These are phyloP conservation scores for Pyrenophora teres DNA, from an alignment of 2,329 filamentous ascomycete species.

Conservation along the genomic window DNA sequence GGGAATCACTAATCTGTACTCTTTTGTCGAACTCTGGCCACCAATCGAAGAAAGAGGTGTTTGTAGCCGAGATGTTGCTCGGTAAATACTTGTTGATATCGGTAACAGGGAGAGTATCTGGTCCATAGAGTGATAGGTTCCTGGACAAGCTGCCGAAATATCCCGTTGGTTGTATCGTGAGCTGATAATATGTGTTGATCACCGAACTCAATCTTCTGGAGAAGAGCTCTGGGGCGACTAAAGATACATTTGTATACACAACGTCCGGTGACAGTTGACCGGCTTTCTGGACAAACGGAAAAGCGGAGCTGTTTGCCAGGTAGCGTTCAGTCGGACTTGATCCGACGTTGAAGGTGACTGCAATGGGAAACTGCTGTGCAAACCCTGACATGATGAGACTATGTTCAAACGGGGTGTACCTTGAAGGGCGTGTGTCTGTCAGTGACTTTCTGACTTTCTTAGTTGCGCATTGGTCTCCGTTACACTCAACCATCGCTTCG, in stretches of 20 bases:
- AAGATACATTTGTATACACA: constrained; percentile 21
- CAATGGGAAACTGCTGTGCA: constrained; percentile 19
- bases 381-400: constrained; percentile 5
- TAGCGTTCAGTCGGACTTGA: constrained; percentile 34
- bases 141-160: constrained; percentile 29
- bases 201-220: constrained; percentile 25
- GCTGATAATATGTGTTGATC: constrained; percentile 43
- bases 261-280: constrained; percentile 2
- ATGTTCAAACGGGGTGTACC: constrained; percentile 29
- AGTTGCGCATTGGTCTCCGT: constrained; percentile 13
- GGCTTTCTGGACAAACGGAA: constrained; percentile 22
- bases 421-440: constrained; percentile 16
- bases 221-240: constrained; percentile 21
- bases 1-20: constrained; percentile 2
- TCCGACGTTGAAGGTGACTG: constrained; percentile 13
- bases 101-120: constrained; percentile 26
- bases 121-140: constrained; percentile 33
- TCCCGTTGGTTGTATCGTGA: constrained; percentile 28
- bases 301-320: constrained; percentile 24
- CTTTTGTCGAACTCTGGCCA: constrained; percentile 8
- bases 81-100: constrained; percentile 34
- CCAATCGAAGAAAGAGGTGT: constrained; percentile 25
- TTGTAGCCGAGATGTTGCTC: constrained; percentile 19
- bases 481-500: constrained; percentile 28
- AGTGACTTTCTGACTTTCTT: constrained; percentile 24